phyloP scores from a whole-genome alignment of 148 eudicot species.

The Rhododendron kiyosumense region DNA sequence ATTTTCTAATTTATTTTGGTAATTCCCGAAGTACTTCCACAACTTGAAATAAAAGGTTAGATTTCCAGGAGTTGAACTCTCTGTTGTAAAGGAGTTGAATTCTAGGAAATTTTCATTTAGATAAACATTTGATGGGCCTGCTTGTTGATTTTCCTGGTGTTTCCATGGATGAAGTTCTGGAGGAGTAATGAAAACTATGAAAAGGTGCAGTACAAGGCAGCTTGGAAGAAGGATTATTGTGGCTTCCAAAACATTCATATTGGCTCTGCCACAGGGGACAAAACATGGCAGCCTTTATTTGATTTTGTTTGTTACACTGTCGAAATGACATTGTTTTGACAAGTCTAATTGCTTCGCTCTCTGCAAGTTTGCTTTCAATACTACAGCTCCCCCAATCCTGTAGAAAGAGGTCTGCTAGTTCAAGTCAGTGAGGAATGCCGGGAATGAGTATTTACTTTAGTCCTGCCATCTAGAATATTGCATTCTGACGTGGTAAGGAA shows the following conservation, averaged over 20 bases:
- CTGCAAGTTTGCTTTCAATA: background rate
- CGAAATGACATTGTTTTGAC: background rate
- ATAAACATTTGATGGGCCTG: background rate
- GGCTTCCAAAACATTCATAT: background rate
- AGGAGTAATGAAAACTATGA: background rate
- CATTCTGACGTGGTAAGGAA: background rate
- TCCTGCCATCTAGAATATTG: background rate
- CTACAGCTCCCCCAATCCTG: background rate
- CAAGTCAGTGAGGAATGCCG: background rate
- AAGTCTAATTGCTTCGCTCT: background rate
- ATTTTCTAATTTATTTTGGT: background rate
- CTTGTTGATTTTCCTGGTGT: background rate
- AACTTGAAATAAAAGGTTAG: background rate
- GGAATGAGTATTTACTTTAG: background rate
- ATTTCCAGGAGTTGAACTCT: background rate
- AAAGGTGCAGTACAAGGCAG: background rate
- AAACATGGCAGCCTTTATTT: background rate
- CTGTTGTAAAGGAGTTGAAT: background rate
- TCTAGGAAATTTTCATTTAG: too few species aligned
- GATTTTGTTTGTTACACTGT: background rate
- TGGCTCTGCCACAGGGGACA: background rate
- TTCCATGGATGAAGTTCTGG: background rate
- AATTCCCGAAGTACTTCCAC: background rate
- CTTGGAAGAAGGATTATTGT: background rate
- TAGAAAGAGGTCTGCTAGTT: background rate